Evolutionary conservation across 1,284 basidiomycete species (phyloP).

Genomic region (Trametes versicolor): DNA sequence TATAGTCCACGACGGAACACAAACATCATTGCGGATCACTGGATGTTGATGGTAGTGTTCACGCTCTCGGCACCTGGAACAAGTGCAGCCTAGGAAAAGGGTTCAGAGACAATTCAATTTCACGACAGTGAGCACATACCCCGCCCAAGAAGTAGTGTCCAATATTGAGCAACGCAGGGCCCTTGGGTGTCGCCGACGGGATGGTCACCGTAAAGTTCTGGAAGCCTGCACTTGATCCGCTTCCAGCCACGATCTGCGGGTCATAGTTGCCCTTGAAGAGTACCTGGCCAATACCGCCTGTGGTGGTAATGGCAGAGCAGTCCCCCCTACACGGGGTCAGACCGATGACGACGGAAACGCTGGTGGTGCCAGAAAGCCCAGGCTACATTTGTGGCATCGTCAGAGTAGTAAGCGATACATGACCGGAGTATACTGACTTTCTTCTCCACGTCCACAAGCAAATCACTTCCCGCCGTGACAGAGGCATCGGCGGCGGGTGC

Average conservation of each 20-base stretch:
- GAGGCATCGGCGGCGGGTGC: constrained; percentile 45
- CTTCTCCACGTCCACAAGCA: constrained; percentile 46
- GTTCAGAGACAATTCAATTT: background rate
- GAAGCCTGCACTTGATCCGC: constrained; percentile 6
- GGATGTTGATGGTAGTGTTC: constrained; percentile 12
- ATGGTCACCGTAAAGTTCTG: constrained; percentile 31
- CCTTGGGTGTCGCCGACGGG: constrained; percentile 14
- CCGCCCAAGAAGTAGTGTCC: constrained; percentile 23
- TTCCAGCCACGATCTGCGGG: constrained; percentile 40
- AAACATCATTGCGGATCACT: background rate
- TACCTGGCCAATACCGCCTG: constrained; percentile 48
- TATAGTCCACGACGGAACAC: background rate
- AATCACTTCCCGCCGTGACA: constrained; percentile 46
- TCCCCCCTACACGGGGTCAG: constrained; percentile 43
- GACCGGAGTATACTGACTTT: background rate
- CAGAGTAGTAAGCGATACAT: background rate
- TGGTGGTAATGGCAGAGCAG: constrained; percentile 29
- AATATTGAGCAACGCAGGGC: constrained; percentile 17
- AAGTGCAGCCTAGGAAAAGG: background rate
- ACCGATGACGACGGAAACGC: constrained; percentile 54
- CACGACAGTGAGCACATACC: constrained; percentile 4
- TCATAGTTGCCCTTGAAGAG: constrained; percentile 56
- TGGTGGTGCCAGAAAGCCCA: constrained; percentile 46
- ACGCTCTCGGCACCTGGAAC: constrained; percentile 7
- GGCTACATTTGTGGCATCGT: constrained; percentile 39